Evolutionary conservation across 208 protist genomes (phyloP).

Genomic region (Leishmania lainsoni): DNA sequence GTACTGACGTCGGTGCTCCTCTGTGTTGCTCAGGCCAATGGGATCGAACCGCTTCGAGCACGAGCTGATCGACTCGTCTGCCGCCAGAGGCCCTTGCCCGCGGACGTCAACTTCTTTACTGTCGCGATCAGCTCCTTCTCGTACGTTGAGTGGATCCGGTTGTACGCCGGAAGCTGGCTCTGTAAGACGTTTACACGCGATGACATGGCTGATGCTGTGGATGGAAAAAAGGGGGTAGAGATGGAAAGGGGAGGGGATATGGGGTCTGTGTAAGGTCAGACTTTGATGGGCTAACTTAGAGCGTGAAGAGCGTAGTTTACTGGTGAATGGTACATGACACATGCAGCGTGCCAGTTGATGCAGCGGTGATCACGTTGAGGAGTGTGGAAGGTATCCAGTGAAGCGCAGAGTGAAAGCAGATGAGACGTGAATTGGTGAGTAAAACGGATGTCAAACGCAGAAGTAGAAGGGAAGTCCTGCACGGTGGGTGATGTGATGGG

Average conservation of each 20-base stretch:
- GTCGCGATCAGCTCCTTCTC: constrained; percentile 76
- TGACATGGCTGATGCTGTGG: constrained; percentile 39
- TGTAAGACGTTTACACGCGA: constrained; percentile 74
- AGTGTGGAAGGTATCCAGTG: neutral
- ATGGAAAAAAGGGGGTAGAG: neutral
- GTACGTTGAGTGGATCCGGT: constrained; percentile 80
- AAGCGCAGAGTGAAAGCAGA: constrained; percentile 1
- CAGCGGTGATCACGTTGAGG: neutral
- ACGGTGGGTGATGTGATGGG: neutral
- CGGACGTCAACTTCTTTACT: constrained; percentile 67
- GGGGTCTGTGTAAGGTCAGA: neutral
- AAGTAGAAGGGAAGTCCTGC: neutral
- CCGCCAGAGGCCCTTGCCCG: constrained; percentile 97
- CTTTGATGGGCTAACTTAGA: too few relatives aligned
- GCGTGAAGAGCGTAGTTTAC: neutral
- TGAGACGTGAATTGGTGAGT: neutral
- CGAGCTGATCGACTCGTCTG: constrained; percentile 93
- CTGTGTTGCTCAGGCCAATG: constrained; percentile 96
- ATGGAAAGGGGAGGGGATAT: neutral
- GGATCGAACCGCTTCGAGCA: constrained; percentile 95
- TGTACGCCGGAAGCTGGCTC: constrained; percentile 83
- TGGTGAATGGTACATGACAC: neutral
- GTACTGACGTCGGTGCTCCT: constrained; percentile 94
- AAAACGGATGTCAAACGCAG: neutral
- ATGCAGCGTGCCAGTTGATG: neutral